Conservation (phyloP, 192 early-diverging fungal genomes). For the Neocallimastix lanati region DNA sequence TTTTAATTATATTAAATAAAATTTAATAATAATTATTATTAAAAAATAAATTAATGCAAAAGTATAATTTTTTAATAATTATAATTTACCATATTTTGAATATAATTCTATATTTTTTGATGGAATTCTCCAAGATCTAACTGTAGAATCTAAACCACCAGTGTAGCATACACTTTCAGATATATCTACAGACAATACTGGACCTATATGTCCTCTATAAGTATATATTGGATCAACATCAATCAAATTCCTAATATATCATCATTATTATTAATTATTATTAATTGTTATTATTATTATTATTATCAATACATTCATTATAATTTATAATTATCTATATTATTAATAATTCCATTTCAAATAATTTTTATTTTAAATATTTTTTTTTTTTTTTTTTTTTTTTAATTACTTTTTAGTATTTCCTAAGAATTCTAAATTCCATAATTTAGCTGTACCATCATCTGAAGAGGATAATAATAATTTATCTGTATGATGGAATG, state of each 20-base stretch:
- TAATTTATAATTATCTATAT: too few species aligned
- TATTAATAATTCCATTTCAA: too few species aligned
- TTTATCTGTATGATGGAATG: slow-evolving; percentile 33
- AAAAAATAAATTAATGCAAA: too few species aligned
- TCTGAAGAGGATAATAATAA: slow-evolving; percentile 53
- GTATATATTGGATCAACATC: slow-evolving; percentile 53
- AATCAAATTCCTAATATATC: slow-evolving; percentile 1
- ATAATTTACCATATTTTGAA: slow-evolving; percentile 16
- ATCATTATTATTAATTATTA: too few species aligned
- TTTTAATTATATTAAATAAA: too few species aligned
- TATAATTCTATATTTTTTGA: slow-evolving; percentile 28
- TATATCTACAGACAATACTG: slow-evolving; percentile 46
- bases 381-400: too few species aligned
- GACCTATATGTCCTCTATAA: slow-evolving; percentile 53
- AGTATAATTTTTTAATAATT: too few species aligned
- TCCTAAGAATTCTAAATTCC: slow-evolving; percentile 35
- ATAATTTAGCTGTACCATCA: slow-evolving; percentile 60
- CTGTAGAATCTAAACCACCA: slow-evolving; percentile 50
- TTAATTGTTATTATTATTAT: too few species aligned
- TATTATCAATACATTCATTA: too few species aligned
- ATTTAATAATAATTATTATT: too few species aligned
- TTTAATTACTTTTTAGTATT: background rate
- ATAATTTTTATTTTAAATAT: too few species aligned
- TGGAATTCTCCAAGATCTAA: slow-evolving; percentile 46
- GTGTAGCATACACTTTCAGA: slow-evolving; percentile 47